Conservation (phyloP, 139 green algal species). For the Tetraselmis striata region DNA sequence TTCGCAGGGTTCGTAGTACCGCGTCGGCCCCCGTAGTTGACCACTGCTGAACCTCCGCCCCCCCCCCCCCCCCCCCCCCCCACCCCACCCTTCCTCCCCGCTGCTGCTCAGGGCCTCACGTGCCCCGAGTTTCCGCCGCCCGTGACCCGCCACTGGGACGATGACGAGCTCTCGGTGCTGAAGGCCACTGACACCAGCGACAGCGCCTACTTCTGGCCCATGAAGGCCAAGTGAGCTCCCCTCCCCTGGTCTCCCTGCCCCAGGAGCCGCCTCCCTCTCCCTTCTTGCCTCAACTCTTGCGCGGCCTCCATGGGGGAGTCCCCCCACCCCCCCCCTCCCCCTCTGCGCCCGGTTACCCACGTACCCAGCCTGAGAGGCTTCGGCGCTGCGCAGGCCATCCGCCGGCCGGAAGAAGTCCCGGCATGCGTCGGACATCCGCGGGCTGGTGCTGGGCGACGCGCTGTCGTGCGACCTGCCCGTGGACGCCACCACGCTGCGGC, state of each 20-base stretch:
- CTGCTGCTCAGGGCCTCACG: not conserved
- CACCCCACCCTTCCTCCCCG: not conserved
- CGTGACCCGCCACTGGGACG: not conserved
- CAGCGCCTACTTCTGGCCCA: not conserved
- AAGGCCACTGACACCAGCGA: not conserved
- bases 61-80: not conserved
- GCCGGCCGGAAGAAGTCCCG: not conserved
- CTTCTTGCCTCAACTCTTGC: no score
- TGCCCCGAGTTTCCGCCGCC: not conserved
- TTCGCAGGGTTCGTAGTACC: not conserved
- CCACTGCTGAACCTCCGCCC: no score
- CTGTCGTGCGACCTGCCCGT: slow-evolving; percentile 3
- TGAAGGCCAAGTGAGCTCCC: not conserved
- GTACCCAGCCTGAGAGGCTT: no score
- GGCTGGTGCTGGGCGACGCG: slow-evolving; percentile 3
- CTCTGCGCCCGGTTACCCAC: no score
- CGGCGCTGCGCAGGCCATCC: not conserved
- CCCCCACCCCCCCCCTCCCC: no score
- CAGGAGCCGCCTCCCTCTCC: no score
- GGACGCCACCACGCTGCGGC: not conserved
- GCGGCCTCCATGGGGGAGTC: no score
- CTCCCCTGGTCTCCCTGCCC: no score
- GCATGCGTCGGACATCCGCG: not conserved
- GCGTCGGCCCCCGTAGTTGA: no score
- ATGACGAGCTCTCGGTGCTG: not conserved